Percentiles rank a stretch among this genome's conserved stretches.
Conservation (phyloP, 164 flowering plant species). For the Nymphaea thermarum region DNA sequence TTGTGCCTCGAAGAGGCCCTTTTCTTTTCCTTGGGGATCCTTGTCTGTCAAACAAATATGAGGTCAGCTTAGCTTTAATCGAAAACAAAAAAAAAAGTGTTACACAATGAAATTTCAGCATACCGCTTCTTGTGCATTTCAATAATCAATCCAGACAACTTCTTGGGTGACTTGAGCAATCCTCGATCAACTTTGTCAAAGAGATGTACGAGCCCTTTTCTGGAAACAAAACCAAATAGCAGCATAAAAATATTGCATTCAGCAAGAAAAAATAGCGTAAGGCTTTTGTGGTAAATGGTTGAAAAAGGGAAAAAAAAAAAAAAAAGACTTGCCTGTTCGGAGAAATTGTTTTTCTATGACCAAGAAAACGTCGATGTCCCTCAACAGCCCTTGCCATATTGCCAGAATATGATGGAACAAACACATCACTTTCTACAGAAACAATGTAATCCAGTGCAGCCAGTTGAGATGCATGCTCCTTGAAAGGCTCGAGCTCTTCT, state of each 20-base stretch:
- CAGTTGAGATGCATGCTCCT: conserved; percentile 76
- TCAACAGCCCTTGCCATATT: conserved; percentile 99
- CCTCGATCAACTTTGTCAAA: conserved; percentile 74
- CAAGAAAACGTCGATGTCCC: conserved; percentile 94
- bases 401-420: conserved; percentile 89
- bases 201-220: conserved; percentile 67
- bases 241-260: background rate
- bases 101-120: background rate
- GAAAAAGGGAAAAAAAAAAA: background rate
- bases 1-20: conserved; percentile 91
- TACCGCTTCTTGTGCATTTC: conserved; percentile 76
- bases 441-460: conserved; percentile 98
- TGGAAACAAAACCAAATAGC: conserved; percentile 15
- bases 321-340: conserved; percentile 61
- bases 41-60: conserved; percentile 36
- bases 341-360: conserved; percentile 80
- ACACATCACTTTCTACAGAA: conserved; percentile 89
- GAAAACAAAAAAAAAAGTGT: background rate
- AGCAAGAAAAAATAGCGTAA: background rate
- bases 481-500: conserved; percentile 77
- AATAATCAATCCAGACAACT: conserved; percentile 36
- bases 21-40: conserved; percentile 90
- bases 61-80: background rate
- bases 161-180: conserved; percentile 51
- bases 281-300: background rate